Base-by-base conservation (phyloP, 768 basidiomycete species). In the Clavaria fumosa region DNA sequence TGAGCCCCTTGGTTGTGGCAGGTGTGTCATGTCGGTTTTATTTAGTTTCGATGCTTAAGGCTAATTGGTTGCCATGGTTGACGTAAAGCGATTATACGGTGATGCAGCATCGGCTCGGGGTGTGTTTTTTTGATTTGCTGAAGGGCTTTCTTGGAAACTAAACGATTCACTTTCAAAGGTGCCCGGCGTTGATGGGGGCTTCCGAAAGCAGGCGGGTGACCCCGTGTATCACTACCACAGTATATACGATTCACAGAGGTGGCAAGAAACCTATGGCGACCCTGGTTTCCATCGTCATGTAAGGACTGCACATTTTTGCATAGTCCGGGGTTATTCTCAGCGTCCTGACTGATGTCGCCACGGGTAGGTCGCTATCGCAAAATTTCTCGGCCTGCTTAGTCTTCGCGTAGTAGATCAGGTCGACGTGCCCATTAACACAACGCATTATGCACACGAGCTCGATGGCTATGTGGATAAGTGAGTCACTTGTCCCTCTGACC, bases 161-260 rank as follows among this genome's bases (percentile, higher is more conserved):
- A n/a, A n/a, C n/a, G n/a, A n/a, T n/a, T n/a, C n/a, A n/a, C n/a
- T n/a, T n/a, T n/a, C n/a, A n/a, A n/a, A n/a, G n/a, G n/a, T n/a
- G n/a, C n/a, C n/a, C n/a, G n/a, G n/a, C n/a, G n/a, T n/a, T n/a
- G n/a, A n/a, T n/a, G n/a, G n/a, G n/a, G n/a, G n/a, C n/a, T n/a
- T n/a, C n/a, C n/a, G 19, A 4, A n/a, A 35, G 2, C 56, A 59
- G n/a, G 54, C 55, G 1, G 62, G 59, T 11, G 79, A 80, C 46
- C 66, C 79, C 9, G 62, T 64, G 2, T 85, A 83, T 46, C 83
- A 86, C 52, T 88, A 86, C 47, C 75, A 72, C 50, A 78, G 75
- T 2, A 66, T 82, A 41, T 86, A 79, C 47, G 83, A 88, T 51
- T 71, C 68, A 18, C 65, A 74, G 43, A 55, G 60, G 34, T 90